Conservation (phyloP, 1,139 yeast genomes). For the Spencermartinsiella ligniputridi region DNA sequence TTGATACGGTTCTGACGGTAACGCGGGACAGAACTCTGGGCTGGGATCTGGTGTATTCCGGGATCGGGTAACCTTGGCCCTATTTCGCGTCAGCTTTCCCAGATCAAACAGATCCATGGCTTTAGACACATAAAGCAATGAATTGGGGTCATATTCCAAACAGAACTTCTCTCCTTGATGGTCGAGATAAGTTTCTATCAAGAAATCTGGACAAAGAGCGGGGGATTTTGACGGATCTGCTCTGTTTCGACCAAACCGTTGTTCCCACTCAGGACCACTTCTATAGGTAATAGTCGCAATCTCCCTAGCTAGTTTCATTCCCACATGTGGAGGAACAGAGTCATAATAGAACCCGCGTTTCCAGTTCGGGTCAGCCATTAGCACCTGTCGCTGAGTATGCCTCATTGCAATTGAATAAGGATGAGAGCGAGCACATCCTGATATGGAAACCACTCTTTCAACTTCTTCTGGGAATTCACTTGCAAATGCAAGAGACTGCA, state of each 20-base stretch:
- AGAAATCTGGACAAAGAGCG: conserved; percentile 86
- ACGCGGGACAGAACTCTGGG: conserved; percentile 34
- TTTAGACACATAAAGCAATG: conserved; percentile 78
- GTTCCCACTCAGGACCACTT: conserved; percentile 97
- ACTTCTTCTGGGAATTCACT: conserved; percentile 79
- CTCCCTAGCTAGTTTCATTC: conserved; percentile 91
- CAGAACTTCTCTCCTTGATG: conserved; percentile 96
- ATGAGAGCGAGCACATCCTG: conserved; percentile 91
- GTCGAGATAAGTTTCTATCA: conserved; percentile 87
- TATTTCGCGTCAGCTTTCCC: conserved; percentile 47
- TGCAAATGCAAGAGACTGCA: conserved; percentile 89
- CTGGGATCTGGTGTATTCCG: conserved; percentile 15
- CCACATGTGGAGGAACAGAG: conserved; percentile 81
- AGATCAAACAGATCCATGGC: conserved; percentile 94
- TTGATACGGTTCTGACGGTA: conserved; percentile 54
- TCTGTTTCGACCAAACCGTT: conserved; percentile 81
- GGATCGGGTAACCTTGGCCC: conserved; percentile 40
- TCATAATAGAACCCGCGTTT: conserved; percentile 83
- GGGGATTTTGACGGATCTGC: conserved; percentile 77
- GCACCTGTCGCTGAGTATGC: conserved; percentile 86
- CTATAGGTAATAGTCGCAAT: conserved; percentile 92
- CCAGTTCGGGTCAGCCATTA: conserved; percentile 96
- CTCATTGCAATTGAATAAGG: conserved; percentile 93
- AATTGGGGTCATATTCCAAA: conserved; percentile 85
- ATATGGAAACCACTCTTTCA: conserved; percentile 64